Base-by-base conservation (phyloP, 2,329 filamentous ascomycete species). In the Neofusicoccum kwambonambiense region DNA sequence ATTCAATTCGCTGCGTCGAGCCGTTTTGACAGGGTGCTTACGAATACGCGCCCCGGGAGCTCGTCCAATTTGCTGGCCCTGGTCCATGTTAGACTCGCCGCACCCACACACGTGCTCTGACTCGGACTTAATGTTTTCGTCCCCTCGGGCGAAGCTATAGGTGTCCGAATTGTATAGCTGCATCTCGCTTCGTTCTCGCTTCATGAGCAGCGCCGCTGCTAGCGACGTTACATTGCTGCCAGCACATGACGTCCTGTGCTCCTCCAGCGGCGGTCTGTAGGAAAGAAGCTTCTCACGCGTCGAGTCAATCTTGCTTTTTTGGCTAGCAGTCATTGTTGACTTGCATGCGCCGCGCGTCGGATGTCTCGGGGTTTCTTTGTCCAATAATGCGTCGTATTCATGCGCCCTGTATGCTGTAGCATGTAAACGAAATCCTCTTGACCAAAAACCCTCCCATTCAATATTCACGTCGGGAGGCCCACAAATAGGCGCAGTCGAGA, bases 311-410 rank as follows among this genome's bases (percentile, higher is more conserved):
- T 47, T 60, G n/a, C 31, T 39, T 44, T 60, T 47, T 47, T 45
- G 19, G 19, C 56, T 2, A 15, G 9, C 17, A 56, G 19, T 35
- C 19, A 34, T 17, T 17, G 37, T 19, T 60, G 56, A 60, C 56
- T 47, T 60, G 56, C 56, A 60, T 60, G 41, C 6, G 15, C 54
- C 54, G 41, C 22, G 12, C 31, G 37, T 34, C 35, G 37, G 22
- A 22, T 8, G 56, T 39, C 27, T 60, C 56, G 56, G 56, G 3
- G 31, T 13, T 3, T 34, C 42, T 17, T 60, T 22, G 42, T n/a
- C 42, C 56, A 60, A 60, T 60, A 47, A 60, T 15, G 39, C 31
- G 17, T 49, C 56, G 56, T 58, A 47, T 47, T 45, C 41, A 47
- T 58, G 56, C 41, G 41, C 39, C 19, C 19, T 58, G 39, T 45